These are phyloP conservation scores for Fusarium sp. DNA, from an alignment of 2,329 filamentous ascomycete species.

Conservation along the genomic window DNA sequence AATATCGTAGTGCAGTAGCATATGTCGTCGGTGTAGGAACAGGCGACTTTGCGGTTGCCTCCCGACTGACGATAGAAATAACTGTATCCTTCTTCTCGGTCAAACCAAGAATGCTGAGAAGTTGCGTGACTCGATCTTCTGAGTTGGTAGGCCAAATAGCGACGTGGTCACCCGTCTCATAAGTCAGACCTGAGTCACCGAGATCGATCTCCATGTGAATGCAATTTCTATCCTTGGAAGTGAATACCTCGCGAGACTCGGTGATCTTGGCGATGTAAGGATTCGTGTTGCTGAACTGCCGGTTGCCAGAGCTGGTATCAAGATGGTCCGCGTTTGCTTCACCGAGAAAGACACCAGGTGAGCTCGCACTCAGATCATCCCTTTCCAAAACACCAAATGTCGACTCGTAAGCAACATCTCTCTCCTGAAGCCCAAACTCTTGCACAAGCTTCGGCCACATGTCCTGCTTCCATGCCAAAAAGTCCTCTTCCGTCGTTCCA, in stretches of 20 bases:
- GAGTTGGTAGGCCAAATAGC: neutral
- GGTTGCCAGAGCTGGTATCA: neutral
- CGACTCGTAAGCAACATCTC: neutral
- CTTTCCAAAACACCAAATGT: neutral
- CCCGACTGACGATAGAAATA: neutral
- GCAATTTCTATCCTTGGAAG: neutral
- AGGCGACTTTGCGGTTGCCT: neutral
- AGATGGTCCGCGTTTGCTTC: neutral
- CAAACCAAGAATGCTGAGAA: neutral
- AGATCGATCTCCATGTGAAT: neutral
- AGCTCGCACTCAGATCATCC: neutral
- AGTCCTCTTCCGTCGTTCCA: neutral
- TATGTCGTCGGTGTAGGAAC: slow-evolving; percentile 13
- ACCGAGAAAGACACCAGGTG: neutral
- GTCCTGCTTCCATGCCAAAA: neutral
- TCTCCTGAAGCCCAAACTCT: neutral
- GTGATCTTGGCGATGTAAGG: neutral
- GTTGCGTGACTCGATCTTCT: neutral
- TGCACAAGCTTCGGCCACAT: neutral
- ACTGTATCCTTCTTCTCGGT: neutral
- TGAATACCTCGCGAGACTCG: neutral
- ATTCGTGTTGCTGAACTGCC: neutral
- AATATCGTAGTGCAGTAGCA: neutral
- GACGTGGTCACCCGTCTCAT: neutral
- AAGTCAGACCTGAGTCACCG: neutral